phyloP scores from a whole-genome alignment of 1,284 basidiomycete species.

The Flammula alnicola region DNA sequence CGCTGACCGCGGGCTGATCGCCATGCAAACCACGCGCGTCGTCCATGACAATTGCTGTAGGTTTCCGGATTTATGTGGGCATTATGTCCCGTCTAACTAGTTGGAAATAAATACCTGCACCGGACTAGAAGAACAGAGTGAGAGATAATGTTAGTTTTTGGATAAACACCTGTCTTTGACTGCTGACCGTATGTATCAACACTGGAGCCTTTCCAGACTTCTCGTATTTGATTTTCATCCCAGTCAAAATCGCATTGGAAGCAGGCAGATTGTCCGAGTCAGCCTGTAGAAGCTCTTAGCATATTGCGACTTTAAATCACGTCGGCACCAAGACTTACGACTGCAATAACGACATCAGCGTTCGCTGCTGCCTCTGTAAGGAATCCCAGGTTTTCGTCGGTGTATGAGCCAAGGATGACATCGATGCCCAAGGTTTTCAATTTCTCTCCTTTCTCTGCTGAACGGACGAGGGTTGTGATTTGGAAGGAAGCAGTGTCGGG shows the following conservation, averaged over 20 bases:
- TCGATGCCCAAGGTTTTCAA: constrained; percentile 41
- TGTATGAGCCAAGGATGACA: constrained; percentile 43
- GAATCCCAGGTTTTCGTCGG: constrained; percentile 33
- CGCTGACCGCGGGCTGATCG: constrained; percentile 35
- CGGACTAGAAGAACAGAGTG: constrained; percentile 21
- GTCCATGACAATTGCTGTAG: constrained; percentile 39
- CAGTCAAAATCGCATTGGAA: constrained; percentile 46
- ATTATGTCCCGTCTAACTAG: constrained; percentile 38
- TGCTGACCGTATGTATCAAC: constrained; percentile 60
- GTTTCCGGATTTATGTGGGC: constrained; percentile 35
- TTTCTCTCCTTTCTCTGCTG: constrained; percentile 43
- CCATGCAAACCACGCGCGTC: constrained; percentile 42
- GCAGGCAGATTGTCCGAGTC: constrained; percentile 45
- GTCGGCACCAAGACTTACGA: constrained; percentile 23
- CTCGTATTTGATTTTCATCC: constrained; percentile 47
- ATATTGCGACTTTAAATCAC: not conserved
- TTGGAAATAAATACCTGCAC: constrained; percentile 24
- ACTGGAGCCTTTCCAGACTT: constrained; percentile 46
- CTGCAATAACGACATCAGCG: constrained; percentile 39
- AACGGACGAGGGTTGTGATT: constrained; percentile 45
- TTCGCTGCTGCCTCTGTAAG: constrained; percentile 32
- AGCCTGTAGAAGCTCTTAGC: constrained; percentile 37
- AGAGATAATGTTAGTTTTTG: no score
- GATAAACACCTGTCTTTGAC: constrained; percentile 35
- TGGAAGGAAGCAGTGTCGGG: constrained; percentile 38